Evolutionary conservation across 352 stramenopile species (phyloP).

Genomic region (Globisporangium viniferum): DNA sequence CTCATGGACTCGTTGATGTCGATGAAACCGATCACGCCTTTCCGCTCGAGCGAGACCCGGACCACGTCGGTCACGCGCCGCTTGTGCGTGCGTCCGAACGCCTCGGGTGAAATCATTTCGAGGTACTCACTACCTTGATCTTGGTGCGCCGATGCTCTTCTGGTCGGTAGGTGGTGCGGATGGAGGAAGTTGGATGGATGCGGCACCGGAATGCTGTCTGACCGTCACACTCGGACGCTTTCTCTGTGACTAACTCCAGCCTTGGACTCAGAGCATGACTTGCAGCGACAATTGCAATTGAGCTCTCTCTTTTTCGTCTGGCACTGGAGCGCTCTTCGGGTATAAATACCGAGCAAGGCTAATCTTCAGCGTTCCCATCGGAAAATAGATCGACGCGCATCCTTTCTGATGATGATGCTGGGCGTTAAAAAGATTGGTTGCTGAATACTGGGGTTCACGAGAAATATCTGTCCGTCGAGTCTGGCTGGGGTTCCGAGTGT

Average conservation of each 20-base stretch:
- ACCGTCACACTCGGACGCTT: neutral
- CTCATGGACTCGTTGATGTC: slow-evolving; percentile 65
- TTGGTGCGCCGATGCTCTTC: neutral
- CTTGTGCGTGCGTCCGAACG: slow-evolving; percentile 40
- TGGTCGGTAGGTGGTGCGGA: neutral
- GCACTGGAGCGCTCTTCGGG: neutral
- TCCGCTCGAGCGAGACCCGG: slow-evolving; percentile 54
- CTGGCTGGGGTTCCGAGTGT: neutral
- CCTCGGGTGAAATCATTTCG: slow-evolving; percentile 60
- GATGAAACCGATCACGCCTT: slow-evolving; percentile 74
- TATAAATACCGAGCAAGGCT: slow-evolving; percentile 1
- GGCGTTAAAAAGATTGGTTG: neutral
- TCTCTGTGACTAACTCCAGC: neutral
- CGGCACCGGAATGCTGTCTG: neutral
- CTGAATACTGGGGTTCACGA: neutral
- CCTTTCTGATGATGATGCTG: neutral
- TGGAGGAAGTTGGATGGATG: neutral
- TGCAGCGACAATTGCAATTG: neutral
- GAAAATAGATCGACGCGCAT: neutral
- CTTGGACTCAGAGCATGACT: neutral
- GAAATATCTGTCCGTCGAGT: neutral
- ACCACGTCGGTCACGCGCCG: slow-evolving; percentile 56
- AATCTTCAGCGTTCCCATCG: neutral
- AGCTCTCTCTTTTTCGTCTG: neutral
- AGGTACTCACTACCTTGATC: neutral